These are phyloP conservation scores for Phragmites australis DNA, from an alignment of 176 grass and related monocot genomes.

Conservation along the genomic window DNA sequence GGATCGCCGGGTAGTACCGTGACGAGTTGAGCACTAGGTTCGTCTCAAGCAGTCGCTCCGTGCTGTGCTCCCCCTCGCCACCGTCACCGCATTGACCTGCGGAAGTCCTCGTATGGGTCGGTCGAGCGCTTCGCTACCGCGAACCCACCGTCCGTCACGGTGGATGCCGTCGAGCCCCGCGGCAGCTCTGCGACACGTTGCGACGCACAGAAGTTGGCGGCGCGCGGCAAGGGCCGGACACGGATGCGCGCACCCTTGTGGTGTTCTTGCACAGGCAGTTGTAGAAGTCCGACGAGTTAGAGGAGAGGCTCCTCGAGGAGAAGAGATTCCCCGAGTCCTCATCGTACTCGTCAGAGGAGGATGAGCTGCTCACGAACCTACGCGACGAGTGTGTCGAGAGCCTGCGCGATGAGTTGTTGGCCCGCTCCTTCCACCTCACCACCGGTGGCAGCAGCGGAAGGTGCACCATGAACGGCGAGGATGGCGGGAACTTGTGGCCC, in stretches of 20 bases:
- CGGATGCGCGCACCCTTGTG: slow-evolving; percentile 30
- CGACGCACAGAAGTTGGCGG: background rate
- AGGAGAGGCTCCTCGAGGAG: slow-evolving; percentile 69
- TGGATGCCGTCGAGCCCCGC: slow-evolving; percentile 25
- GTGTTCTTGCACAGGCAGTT: slow-evolving; percentile 26
- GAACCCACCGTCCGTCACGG: slow-evolving; percentile 40
- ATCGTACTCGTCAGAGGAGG: slow-evolving; percentile 49
- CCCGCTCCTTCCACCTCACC: slow-evolving; percentile 30
- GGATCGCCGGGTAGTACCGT: slow-evolving; percentile 66
- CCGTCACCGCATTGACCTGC: slow-evolving; percentile 54
- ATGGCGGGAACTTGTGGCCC: slow-evolving; percentile 58
- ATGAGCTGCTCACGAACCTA: slow-evolving; percentile 40
- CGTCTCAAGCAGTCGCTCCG: slow-evolving; percentile 60
- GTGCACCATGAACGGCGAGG: slow-evolving; percentile 47
- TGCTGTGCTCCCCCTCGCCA: slow-evolving; percentile 23
- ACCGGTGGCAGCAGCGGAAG: background rate
- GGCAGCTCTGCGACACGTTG: slow-evolving; percentile 39
- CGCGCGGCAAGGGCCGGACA: slow-evolving; percentile 45
- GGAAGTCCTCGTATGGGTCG: slow-evolving; percentile 78
- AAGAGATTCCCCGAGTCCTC: slow-evolving; percentile 58
- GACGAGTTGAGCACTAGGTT: slow-evolving; percentile 80
- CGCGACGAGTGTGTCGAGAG: slow-evolving; percentile 37
- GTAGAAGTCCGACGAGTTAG: slow-evolving; percentile 77
- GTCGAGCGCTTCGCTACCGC: slow-evolving; percentile 68
- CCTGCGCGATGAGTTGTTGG: background rate